These are phyloP conservation scores for Cyberlindnera lachancei DNA, from an alignment of 805 yeast genomes.

Conservation along the genomic window DNA sequence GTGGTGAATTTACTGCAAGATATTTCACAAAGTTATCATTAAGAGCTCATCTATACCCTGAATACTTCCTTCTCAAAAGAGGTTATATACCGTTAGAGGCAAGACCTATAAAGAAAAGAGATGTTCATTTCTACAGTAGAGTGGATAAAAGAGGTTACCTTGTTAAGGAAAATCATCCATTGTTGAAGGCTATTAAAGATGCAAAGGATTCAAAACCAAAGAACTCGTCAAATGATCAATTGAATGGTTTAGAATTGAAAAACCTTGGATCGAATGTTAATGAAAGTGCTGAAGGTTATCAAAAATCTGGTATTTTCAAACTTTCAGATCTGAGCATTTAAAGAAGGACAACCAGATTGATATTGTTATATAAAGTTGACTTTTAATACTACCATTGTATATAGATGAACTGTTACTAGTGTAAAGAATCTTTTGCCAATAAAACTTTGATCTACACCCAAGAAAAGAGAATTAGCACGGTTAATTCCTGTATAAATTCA, in stretches of 20 bases:
- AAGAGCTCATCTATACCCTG: conserved; percentile 71
- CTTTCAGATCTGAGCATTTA: conserved; percentile 17
- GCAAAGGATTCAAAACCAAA: conserved; percentile 13
- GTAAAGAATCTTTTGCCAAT: too few relatives aligned
- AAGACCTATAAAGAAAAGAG: conserved; percentile 77
- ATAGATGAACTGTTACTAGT: too few relatives aligned
- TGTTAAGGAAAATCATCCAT: conserved; percentile 28
- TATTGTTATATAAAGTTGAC: too few relatives aligned
- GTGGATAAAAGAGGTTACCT: conserved; percentile 72
- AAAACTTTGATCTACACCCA: too few relatives aligned
- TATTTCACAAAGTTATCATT: conserved; percentile 63
- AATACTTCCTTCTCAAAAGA: conserved; percentile 54
- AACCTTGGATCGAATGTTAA: conserved; percentile 12
- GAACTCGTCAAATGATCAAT: conserved; percentile 5
- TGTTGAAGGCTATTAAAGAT: conserved; percentile 15
- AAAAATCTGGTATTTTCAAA: conserved; percentile 18
- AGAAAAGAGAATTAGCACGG: too few relatives aligned
- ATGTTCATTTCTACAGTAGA: conserved; percentile 69
- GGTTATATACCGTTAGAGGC: conserved; percentile 82
- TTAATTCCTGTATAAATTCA: too few relatives aligned
- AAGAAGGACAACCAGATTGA: too few relatives aligned
- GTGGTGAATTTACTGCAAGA: conserved; percentile 67
- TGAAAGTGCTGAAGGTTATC: conserved; percentile 17
- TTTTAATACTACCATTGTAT: too few relatives aligned
- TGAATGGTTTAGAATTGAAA: conserved; percentile 4